Percentiles rank a stretch among this genome's conserved stretches.
Evolutionary conservation across 352 stramenopile species (phyloP).

Genomic region (Albugo candida): DNA sequence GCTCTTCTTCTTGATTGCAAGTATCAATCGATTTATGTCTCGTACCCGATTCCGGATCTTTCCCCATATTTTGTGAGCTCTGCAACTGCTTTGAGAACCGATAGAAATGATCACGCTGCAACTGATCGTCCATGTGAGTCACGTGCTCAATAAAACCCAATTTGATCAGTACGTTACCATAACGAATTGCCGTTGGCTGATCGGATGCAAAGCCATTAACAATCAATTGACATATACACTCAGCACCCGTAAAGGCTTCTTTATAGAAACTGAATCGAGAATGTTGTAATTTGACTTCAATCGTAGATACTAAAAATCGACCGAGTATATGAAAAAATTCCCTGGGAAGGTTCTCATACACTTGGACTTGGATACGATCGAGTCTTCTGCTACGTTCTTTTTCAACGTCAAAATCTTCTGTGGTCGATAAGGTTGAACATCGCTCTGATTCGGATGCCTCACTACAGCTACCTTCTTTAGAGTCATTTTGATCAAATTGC

Average conservation of each 20-base stretch:
- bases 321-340: constrained; percentile 60
- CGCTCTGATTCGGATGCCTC: too few species aligned
- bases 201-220: constrained; percentile 65
- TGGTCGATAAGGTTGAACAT: background rate
- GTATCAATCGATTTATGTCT: constrained; percentile 33
- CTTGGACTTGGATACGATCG: constrained; percentile 52
- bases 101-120: constrained; percentile 78
- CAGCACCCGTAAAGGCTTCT: constrained; percentile 57
- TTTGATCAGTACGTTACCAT: constrained; percentile 62
- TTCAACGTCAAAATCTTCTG: constrained; percentile 20
- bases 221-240: constrained; percentile 57
- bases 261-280: constrained; percentile 79
- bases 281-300: constrained; percentile 70
- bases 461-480: too few species aligned
- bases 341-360: constrained; percentile 55
- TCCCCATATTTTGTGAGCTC: too few species aligned
- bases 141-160: constrained; percentile 74
- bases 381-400: constrained; percentile 59
- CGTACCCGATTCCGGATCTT: constrained; percentile 12
- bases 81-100: constrained; percentile 32
- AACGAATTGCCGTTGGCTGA: constrained; percentile 33
- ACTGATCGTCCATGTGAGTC: constrained; percentile 50
- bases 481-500: too few species aligned
- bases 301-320: constrained; percentile 44
- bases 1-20: constrained; percentile 53